Evolutionary conservation across 2,329 filamentous ascomycete species (phyloP).

Genomic region (Hymenoscyphus albidus): DNA sequence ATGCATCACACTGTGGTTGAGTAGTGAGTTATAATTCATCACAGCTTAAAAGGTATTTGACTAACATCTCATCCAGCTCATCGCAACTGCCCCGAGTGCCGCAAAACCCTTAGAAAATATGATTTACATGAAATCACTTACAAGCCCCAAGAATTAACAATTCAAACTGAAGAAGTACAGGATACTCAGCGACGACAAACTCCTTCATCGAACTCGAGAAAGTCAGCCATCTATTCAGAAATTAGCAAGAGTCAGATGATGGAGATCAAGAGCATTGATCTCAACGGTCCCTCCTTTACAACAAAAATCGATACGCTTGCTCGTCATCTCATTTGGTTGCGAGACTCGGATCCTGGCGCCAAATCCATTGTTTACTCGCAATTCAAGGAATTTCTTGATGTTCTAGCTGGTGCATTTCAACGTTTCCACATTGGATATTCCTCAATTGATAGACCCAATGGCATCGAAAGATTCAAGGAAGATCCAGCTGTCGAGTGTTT

Average conservation of each 20-base stretch:
- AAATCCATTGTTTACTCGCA: constrained; percentile 96
- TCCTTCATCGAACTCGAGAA: constrained; percentile 22
- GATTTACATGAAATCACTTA: constrained; percentile 85
- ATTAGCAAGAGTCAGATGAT: constrained; percentile 68
- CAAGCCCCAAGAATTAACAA: constrained; percentile 69
- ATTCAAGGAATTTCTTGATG: constrained; percentile 73
- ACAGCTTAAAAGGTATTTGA: background rate
- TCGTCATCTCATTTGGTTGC: constrained; percentile 80
- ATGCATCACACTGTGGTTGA: constrained; percentile 78
- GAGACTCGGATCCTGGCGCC: constrained; percentile 76
- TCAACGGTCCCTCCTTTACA: constrained; percentile 71
- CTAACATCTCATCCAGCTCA: constrained; percentile 42
- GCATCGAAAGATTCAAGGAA: constrained; percentile 72
- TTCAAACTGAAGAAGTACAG: constrained; percentile 54
- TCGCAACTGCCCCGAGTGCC: constrained; percentile 81
- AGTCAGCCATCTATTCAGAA: constrained; percentile 67
- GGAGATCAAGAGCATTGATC: constrained; percentile 77
- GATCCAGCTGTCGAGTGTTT: constrained; percentile 76
- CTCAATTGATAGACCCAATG: constrained; percentile 64
- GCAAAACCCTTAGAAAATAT: constrained; percentile 56
- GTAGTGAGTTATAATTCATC: constrained; percentile 26
- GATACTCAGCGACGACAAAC: constrained; percentile 29
- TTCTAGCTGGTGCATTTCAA: constrained; percentile 66
- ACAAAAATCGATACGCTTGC: constrained; percentile 85
- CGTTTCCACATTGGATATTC: constrained; percentile 70